Evolutionary conservation across 495 filamentous ascomycete genomes (phyloP), one percentile per base, ranked within the genome.

Genomic region (Beverwykella pulmonaria): DNA sequence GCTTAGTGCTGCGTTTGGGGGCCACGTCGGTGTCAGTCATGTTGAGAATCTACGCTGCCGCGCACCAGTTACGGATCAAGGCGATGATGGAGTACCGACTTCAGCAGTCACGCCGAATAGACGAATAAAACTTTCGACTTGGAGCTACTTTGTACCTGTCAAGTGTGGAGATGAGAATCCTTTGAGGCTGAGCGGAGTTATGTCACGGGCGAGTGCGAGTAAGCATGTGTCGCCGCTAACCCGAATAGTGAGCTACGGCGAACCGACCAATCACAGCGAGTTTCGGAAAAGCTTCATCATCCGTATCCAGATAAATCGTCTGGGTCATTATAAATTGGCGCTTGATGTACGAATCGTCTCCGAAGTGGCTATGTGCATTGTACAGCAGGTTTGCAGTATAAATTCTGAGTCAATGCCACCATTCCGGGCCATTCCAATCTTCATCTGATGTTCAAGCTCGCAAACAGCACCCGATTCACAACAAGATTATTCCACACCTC

Each of bases 391-490:
- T n/a, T n/a, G n/a, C n/a, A n/a, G n/a, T n/a, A n/a, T 62, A 63
- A 27, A 63, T 55, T 55, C 26, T n/a, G 52, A 54, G 52, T 63
- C n/a, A n/a, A n/a, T n/a, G n/a, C n/a, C n/a, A n/a, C n/a, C n/a
- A n/a, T n/a, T n/a, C n/a, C n/a, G n/a, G 49, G 52, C 61, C 56
- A 32, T 23, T 50, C 61, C 61, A 63, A 54, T 44, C 10, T 48
- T n/a, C 46, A 49, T 54, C 32, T n/a, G 34, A 63, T 63, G 61
- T 63, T 34, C 19, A 63, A 54, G 61, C 61, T 63, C 23, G 56
- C 34, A 10, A 55, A 29, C 61, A 44, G 50, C 61, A 34, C 61
- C 48, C 15, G 36, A 63, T 56, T 63, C 20, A 20, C 34, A 22
- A 55, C 52, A 17, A 54, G 46, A 56, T 50, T 63, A 26, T 36